Conservation (phyloP, 192 early-diverging fungal genomes). For the Funneliformis mosseae region DNA sequence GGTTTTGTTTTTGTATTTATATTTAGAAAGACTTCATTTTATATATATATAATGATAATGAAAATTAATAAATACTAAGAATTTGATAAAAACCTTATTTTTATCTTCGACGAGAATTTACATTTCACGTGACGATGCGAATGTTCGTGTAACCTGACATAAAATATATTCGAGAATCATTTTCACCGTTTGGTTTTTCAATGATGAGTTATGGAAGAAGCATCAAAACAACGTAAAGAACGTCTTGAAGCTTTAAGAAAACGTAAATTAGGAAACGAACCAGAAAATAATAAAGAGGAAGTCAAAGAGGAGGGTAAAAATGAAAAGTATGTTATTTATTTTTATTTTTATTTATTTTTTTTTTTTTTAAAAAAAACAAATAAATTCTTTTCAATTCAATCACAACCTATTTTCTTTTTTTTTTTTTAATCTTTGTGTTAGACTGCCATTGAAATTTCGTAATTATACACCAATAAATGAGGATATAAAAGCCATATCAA, state of each 20-base stretch:
- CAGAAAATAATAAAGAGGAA: constrained; percentile 12
- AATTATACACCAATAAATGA: constrained; percentile 58
- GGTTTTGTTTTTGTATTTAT: no score
- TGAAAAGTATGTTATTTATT: constrained; percentile 32
- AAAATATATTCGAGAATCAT: no score
- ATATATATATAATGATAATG: no score
- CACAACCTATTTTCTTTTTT: neutral
- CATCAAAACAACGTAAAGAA: constrained; percentile 65
- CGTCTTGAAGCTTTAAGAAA: constrained; percentile 65
- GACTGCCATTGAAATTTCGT: constrained; percentile 48
- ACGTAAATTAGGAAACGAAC: constrained; percentile 45
- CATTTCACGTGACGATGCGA: no score
- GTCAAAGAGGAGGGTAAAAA: neutral
- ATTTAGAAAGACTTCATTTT: no score
- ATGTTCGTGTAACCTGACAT: no score
- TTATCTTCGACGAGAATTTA: no score
- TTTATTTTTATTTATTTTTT: constrained; percentile 13
- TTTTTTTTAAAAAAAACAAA: neutral
- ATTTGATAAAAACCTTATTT: no score
- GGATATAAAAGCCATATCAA: constrained; percentile 46
- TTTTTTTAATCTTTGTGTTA: neutral
- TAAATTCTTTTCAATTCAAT: neutral
- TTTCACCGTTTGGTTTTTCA: no score
- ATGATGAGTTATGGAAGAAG: constrained; percentile 55
- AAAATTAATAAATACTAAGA: no score